A percentile compares a stretch with the other conserved stretches of the same genome.
These are phyloP conservation scores for Trichoderma asperelloides DNA, from an alignment of 495 filamentous ascomycete species.

Conservation along the genomic window DNA sequence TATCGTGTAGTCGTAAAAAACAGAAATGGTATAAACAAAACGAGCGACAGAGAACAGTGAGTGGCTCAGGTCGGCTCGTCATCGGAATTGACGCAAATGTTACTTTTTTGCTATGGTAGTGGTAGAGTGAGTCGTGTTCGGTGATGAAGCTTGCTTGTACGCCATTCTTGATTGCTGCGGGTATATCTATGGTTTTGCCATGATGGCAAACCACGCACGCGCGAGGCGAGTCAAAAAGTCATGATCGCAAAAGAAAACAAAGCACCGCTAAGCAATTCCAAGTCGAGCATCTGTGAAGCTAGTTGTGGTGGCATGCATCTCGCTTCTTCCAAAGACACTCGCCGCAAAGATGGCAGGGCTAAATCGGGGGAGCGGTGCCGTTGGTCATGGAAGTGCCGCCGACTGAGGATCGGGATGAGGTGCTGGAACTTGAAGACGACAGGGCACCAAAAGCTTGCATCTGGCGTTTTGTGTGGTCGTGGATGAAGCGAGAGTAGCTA, in stretches of 20 bases:
- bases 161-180: neutral
- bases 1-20: conserved; percentile 1
- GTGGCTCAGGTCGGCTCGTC: neutral
- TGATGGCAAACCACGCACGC: neutral
- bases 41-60: neutral
- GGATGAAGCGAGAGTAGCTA: conserved; percentile 39
- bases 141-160: neutral
- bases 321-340: neutral
- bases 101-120: neutral
- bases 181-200: neutral
- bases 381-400: conserved; percentile 8
- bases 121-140: neutral
- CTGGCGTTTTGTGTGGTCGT: conserved; percentile 42
- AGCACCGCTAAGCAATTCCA: neutral
- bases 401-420: neutral
- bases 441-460: conserved; percentile 36
- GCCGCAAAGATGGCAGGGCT: neutral
- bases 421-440: neutral
- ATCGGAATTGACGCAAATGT: neutral
- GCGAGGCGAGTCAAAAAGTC: neutral
- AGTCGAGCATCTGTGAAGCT: no score
- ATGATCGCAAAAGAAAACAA: neutral
- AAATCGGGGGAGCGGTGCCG: neutral
- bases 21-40: neutral
- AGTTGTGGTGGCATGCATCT: neutral